These are phyloP conservation scores for Stemphylium lycopersici DNA, from an alignment of 2,329 filamentous ascomycete species.

Conservation along the genomic window DNA sequence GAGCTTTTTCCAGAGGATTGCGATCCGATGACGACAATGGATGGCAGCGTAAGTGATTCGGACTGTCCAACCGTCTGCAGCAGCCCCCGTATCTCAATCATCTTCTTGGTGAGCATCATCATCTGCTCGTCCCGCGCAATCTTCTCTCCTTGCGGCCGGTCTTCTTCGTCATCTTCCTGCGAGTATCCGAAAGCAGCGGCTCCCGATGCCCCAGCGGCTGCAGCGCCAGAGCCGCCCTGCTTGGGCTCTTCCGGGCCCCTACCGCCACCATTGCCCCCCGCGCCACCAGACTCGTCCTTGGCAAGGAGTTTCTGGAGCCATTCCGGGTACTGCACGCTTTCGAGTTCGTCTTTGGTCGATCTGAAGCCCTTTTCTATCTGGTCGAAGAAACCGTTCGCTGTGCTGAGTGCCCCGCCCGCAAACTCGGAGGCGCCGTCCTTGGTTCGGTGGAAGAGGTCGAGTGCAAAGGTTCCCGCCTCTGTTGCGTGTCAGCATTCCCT, in stretches of 20 bases:
- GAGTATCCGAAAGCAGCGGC: slow-evolving; percentile 81
- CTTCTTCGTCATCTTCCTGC: slow-evolving; percentile 69
- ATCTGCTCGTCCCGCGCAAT: slow-evolving; percentile 92
- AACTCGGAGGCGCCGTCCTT: slow-evolving; percentile 72
- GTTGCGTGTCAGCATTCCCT: slow-evolving; percentile 49
- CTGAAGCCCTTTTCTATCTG: slow-evolving; percentile 84
- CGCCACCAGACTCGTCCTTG: slow-evolving; percentile 48
- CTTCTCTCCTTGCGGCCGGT: slow-evolving; percentile 69
- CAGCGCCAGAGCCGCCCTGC: slow-evolving; percentile 61
- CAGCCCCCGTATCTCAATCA: slow-evolving; percentile 97
- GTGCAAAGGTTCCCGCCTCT: slow-evolving; percentile 78
- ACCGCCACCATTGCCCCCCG: slow-evolving; percentile 48
- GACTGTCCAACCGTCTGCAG: slow-evolving; percentile 92
- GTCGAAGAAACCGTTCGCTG: slow-evolving; percentile 74
- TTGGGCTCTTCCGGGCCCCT: slow-evolving; percentile 56
- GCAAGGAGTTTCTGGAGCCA: slow-evolving; percentile 79
- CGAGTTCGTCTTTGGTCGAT: slow-evolving; percentile 78
- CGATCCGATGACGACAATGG: slow-evolving; percentile 98
- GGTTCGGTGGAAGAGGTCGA: slow-evolving; percentile 76
- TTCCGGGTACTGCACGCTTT: slow-evolving; percentile 70
- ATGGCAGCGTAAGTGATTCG: slow-evolving; percentile 83
- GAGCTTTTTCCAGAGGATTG: slow-evolving; percentile 99
- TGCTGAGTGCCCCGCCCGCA: slow-evolving; percentile 72
- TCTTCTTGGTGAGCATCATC: slow-evolving; percentile 99
- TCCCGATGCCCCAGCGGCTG: slow-evolving; percentile 71